These are phyloP conservation scores for Herpetospermum pedunculosum DNA, from an alignment of 306 rosid genomes.

Conservation along the genomic window DNA sequence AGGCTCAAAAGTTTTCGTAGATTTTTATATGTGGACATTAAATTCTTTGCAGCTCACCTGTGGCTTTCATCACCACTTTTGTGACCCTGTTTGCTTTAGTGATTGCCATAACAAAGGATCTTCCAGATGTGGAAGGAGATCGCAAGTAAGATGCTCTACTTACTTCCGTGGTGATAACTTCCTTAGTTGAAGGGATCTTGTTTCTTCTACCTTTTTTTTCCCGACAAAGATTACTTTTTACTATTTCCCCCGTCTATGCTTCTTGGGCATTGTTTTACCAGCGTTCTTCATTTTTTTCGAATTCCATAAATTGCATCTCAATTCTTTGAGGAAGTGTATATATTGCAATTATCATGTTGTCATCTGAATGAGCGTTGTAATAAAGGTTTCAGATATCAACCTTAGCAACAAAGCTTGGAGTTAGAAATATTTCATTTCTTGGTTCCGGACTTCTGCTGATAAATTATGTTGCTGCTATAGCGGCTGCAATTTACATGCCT, in stretches of 20 bases:
- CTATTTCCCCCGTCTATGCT: background rate
- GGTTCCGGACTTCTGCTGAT: conserved; percentile 84
- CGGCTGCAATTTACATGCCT: conserved; percentile 65
- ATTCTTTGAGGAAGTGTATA: background rate
- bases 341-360: background rate
- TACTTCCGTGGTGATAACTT: conserved; percentile 1
- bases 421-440: conserved; percentile 74
- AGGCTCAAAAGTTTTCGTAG: background rate
- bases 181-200: background rate
- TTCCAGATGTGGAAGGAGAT: conserved; percentile 96
- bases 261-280: background rate
- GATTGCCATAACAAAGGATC: conserved; percentile 95
- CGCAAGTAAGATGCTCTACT: conserved; percentile 53
- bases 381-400: conserved; percentile 87
- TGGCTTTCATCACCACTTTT: conserved; percentile 77
- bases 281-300: background rate
- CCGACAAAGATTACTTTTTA: background rate
- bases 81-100: conserved; percentile 92
- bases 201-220: background rate
- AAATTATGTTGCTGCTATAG: conserved; percentile 63
- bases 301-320: background rate
- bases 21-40: background rate
- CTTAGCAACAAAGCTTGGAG: conserved; percentile 89
- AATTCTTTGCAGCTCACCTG: conserved; percentile 63
- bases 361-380: background rate